These are phyloP conservation scores for Gleditsia sinensis DNA, from an alignment of 306 rosid genomes.

Conservation along the genomic window DNA sequence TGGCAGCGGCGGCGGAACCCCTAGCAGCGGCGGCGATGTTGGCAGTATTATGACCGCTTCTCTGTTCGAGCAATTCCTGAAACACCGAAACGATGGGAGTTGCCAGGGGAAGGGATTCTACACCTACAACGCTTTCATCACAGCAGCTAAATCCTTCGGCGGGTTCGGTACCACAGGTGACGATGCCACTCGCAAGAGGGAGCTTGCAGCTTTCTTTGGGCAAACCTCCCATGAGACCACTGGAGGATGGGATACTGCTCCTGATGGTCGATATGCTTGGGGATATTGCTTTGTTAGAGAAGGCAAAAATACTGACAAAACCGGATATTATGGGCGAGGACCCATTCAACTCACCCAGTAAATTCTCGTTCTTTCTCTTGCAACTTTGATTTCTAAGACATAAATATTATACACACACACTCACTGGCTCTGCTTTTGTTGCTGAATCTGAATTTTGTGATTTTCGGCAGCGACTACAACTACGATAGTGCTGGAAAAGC, in stretches of 20 bases:
- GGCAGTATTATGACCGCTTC: conserved; percentile 11
- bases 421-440: too few species aligned
- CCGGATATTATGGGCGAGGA: conserved; percentile 52
- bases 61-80: conserved; percentile 47
- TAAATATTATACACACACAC: too few species aligned
- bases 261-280: conserved; percentile 68
- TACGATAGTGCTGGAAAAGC: conserved; percentile 47
- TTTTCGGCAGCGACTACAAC: conserved; percentile 39
- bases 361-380: too few species aligned
- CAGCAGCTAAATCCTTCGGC: conserved; percentile 46
- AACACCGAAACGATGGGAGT: conserved; percentile 46
- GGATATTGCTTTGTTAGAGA: conserved; percentile 64
- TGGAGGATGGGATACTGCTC: conserved; percentile 45
- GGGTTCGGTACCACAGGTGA: conserved; percentile 62
- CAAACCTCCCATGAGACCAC: conserved; percentile 81
- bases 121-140: conserved; percentile 53
- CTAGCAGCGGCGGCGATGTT: conserved; percentile 24
- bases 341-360: conserved; percentile 54
- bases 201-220: conserved; percentile 69
- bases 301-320: conserved; percentile 27
- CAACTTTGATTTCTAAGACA: too few species aligned
- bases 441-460: too few species aligned
- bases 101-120: conserved; percentile 36
- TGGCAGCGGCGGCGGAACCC: too few species aligned
- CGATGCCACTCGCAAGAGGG: conserved; percentile 42